These are phyloP conservation scores for Rhodotorula sp. DNA, from an alignment of 1,284 basidiomycete genomes.

Conservation along the genomic window DNA sequence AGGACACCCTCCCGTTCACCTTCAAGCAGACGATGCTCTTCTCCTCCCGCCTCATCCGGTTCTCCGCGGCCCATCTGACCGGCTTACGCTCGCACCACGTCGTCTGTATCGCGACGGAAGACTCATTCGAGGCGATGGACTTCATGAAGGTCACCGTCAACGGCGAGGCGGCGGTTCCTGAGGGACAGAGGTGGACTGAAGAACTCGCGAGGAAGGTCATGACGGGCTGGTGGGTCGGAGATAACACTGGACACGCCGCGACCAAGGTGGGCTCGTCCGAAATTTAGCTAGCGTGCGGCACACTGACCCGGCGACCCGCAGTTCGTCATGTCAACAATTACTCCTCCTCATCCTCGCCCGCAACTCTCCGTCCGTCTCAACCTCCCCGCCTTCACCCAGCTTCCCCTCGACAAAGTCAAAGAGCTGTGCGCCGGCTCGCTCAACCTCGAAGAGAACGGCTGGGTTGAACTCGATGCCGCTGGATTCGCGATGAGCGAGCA, in stretches of 20 bases:
- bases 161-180: not conserved
- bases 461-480: constrained; percentile 1
- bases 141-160: constrained; percentile 5
- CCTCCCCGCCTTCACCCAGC: constrained; percentile 9
- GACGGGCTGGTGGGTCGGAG: constrained; percentile 31
- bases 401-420: not conserved
- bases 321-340: constrained; percentile 15
- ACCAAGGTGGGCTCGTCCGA: constrained; percentile 13
- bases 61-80: constrained; percentile 20
- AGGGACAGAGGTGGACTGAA: constrained; percentile 11
- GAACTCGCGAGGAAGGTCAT: constrained; percentile 8
- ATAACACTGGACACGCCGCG: constrained; percentile 22
- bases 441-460: constrained; percentile 15
- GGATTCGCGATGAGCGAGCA: constrained; percentile 11
- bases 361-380: constrained; percentile 21
- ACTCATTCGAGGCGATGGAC: constrained; percentile 20
- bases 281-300: not conserved
- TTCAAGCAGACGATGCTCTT: constrained; percentile 34
- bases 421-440: not conserved
- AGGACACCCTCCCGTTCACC: constrained; percentile 9
- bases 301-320: not conserved
- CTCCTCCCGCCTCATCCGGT: constrained; percentile 25
- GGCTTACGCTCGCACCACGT: constrained; percentile 19
- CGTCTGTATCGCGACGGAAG: constrained; percentile 4
- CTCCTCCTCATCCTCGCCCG: not conserved